phyloP scores from a whole-genome alignment of 1,284 basidiomycete species.

The Trichosporon faecale region DNA sequence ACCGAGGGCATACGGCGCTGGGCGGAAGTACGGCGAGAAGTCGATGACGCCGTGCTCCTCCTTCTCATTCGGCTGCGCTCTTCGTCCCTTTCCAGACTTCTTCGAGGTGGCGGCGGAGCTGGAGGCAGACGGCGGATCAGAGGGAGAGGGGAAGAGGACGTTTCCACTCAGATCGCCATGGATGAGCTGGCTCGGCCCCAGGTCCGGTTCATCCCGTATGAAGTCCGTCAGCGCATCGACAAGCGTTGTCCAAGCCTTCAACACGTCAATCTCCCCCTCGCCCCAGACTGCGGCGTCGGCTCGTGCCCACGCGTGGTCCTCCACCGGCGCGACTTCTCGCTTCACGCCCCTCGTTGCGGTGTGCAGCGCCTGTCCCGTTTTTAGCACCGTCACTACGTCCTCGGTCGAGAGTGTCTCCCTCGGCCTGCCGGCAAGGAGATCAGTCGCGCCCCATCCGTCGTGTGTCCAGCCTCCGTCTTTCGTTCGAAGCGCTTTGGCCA shows the following conservation, averaged over 20 bases:
- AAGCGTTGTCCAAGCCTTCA: neutral
- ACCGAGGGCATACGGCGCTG: neutral
- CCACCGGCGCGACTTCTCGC: neutral
- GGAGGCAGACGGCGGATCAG: no score
- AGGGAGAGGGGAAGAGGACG: neutral
- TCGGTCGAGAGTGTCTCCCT: neutral
- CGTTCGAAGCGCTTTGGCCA: neutral
- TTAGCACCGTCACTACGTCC: neutral
- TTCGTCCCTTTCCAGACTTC: neutral
- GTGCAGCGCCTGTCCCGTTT: neutral
- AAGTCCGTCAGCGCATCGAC: neutral
- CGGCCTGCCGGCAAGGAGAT: neutral
- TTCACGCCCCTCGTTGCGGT: neutral
- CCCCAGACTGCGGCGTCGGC: neutral
- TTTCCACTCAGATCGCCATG: neutral
- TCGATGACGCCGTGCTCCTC: neutral
- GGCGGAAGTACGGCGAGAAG: neutral
- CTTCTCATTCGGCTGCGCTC: no score
- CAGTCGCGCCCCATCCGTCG: neutral
- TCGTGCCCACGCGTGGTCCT: neutral
- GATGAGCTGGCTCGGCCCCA: neutral
- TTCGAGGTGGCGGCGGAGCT: neutral
- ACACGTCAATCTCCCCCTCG: neutral
- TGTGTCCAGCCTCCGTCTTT: neutral
- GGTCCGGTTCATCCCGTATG: neutral